phyloP scores from a whole-genome alignment of 2,329 filamentous ascomycete genomes.

The Arthrobotrys conoides region DNA sequence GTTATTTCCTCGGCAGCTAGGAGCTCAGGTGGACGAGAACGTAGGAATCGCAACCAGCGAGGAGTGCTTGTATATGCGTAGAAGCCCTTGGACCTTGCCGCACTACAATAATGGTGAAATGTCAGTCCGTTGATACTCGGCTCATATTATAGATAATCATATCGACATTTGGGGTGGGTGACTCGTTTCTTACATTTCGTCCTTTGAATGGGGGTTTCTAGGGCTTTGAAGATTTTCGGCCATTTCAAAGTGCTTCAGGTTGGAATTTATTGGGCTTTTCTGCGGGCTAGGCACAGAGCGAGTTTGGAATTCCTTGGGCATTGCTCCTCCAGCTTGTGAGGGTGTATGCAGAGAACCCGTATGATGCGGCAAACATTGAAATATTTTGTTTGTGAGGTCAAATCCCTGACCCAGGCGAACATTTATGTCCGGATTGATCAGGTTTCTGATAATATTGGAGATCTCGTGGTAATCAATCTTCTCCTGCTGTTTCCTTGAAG shows the following conservation, averaged over 20 bases:
- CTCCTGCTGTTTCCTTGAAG: background rate
- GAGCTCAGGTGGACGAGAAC: background rate
- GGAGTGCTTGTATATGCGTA: background rate
- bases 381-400: background rate
- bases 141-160: background rate
- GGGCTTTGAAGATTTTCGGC: background rate
- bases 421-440: background rate
- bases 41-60: background rate
- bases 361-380: background rate
- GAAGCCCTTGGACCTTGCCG: background rate
- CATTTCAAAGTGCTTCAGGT: background rate
- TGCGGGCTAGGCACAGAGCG: no score
- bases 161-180: background rate
- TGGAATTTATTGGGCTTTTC: background rate
- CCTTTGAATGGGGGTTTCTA: background rate
- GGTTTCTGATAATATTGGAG: background rate
- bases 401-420: background rate
- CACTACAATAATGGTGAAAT: background rate
- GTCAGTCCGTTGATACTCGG: background rate
- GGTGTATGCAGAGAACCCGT: no score
- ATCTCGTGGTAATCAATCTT: background rate
- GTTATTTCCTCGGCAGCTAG: background rate
- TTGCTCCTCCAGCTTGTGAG: no score
- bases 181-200: background rate
- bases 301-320: no score